A percentile compares a stretch with the other conserved stretches of the same genome.
phyloP scores from a whole-genome alignment of 2,329 filamentous ascomycete genomes.

The Grosmannia huntii region DNA sequence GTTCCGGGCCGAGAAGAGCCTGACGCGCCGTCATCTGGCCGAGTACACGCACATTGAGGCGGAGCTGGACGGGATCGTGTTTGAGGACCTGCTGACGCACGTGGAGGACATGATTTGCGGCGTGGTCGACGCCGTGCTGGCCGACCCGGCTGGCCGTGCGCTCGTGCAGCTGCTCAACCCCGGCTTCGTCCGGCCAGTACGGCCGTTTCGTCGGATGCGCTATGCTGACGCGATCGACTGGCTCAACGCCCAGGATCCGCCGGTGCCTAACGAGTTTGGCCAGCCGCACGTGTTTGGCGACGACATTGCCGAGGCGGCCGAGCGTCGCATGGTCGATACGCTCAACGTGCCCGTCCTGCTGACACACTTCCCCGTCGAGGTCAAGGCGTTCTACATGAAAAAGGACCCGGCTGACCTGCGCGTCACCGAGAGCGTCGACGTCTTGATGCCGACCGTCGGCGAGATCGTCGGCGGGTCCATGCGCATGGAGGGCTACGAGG shows the following conservation, averaged over 20 bases:
- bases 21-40: constrained; percentile 81
- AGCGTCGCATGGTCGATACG: constrained; percentile 91
- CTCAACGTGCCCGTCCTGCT: constrained; percentile 74
- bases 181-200: constrained; percentile 64
- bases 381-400: constrained; percentile 99
- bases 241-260: constrained; percentile 69
- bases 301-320: constrained; percentile 89
- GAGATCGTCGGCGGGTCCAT: constrained; percentile 95
- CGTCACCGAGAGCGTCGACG: constrained; percentile 87
- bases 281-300: constrained; percentile 86
- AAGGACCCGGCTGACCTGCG: constrained; percentile 65
- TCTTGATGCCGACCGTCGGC: constrained; percentile 77
- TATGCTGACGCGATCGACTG: constrained; percentile 91
- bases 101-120: constrained; percentile 78
- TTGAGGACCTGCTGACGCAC: constrained; percentile 76
- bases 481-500: constrained; percentile 87
- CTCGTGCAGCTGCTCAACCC: constrained; percentile 85
- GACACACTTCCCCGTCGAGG: constrained; percentile 91
- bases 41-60: constrained; percentile 97
- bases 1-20: constrained; percentile 92
- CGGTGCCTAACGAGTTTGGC: constrained; percentile 84
- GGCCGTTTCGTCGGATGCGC: constrained; percentile 89
- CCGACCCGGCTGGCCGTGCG: constrained; percentile 57
- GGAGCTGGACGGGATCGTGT: constrained; percentile 91
- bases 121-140: constrained; percentile 66